Evolutionary conservation across 305 asterid genomes (phyloP).

Genomic region (Euphrasia arctica): DNA sequence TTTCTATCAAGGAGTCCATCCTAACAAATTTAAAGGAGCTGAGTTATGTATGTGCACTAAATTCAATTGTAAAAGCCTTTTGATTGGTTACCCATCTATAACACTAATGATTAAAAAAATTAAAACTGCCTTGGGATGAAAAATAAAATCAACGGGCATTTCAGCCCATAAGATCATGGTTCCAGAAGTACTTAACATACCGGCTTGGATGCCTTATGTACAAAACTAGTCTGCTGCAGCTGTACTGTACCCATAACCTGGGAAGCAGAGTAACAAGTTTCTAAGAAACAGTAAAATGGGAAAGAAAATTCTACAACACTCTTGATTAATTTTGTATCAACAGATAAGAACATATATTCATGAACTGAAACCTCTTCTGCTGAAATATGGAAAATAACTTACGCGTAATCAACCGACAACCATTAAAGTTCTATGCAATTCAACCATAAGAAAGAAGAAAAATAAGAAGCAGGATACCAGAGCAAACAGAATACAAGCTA

Average conservation of each 20-base stretch:
- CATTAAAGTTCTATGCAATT: neutral
- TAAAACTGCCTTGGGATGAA: neutral
- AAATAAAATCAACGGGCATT: neutral
- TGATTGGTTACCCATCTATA: neutral
- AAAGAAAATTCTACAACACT: neutral
- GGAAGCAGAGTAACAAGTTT: constrained; percentile 26
- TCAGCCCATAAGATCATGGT: constrained; percentile 8
- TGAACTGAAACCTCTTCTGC: neutral
- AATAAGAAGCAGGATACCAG: neutral
- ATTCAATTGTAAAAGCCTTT: constrained; percentile 3
- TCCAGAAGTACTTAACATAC: constrained; percentile 37
- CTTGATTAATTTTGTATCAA: constrained; percentile 16
- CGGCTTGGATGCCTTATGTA: constrained; percentile 81
- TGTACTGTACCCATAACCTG: constrained; percentile 70
- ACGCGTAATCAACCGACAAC: neutral
- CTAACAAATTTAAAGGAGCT: constrained; percentile 37
- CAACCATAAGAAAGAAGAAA: neutral
- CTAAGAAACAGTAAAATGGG: constrained; percentile 13
- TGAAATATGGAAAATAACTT: neutral
- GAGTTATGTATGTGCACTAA: neutral
- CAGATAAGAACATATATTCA: constrained; percentile 11
- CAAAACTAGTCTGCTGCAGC: constrained; percentile 61
- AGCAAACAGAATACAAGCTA: neutral
- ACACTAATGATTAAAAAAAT: neutral
- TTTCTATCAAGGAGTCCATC: constrained; percentile 45